A percentile compares a stretch with the other conserved stretches of the same genome.
Conservation (phyloP, 352 stramenopile genomes). For the Phytophthora ohioensis region DNA sequence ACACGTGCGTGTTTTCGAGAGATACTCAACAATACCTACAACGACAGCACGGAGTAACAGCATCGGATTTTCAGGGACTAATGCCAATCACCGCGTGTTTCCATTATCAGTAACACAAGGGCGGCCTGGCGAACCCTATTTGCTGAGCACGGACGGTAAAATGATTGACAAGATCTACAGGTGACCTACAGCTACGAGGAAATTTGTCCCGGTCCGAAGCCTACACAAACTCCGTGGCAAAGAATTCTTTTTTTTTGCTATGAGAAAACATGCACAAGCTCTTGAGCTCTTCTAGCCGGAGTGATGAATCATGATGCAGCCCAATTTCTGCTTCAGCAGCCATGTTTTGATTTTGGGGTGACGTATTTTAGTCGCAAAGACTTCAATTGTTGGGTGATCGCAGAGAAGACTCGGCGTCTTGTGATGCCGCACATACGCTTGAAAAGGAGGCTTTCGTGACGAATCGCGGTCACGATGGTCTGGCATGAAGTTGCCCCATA, state of each 20-base stretch:
- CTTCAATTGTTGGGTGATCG: constrained; percentile 81
- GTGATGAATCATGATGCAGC: constrained; percentile 63
- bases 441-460: constrained; percentile 90
- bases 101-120: constrained; percentile 72
- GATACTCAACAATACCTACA: constrained; percentile 86
- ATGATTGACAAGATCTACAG: constrained; percentile 86
- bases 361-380: constrained; percentile 74
- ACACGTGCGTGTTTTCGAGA: constrained; percentile 78
- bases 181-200: constrained; percentile 49
- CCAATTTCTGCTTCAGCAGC: constrained; percentile 48
- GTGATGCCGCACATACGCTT: constrained; percentile 58
- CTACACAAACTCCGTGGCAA: constrained; percentile 48
- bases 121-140: constrained; percentile 53
- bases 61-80: constrained; percentile 90
- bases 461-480: constrained; percentile 88
- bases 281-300: constrained; percentile 81
- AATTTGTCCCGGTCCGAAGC: constrained; percentile 7
- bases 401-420: constrained; percentile 59
- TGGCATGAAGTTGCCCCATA: constrained; percentile 86
- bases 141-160: constrained; percentile 85
- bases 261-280: constrained; percentile 57
- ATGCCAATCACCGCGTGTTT: constrained; percentile 87
- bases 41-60: constrained; percentile 55
- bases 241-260: constrained; percentile 46
- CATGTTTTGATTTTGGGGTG: constrained; percentile 64